Conservation (phyloP, 164 flowering plant genomes). For the Berberis vulgaris region DNA sequence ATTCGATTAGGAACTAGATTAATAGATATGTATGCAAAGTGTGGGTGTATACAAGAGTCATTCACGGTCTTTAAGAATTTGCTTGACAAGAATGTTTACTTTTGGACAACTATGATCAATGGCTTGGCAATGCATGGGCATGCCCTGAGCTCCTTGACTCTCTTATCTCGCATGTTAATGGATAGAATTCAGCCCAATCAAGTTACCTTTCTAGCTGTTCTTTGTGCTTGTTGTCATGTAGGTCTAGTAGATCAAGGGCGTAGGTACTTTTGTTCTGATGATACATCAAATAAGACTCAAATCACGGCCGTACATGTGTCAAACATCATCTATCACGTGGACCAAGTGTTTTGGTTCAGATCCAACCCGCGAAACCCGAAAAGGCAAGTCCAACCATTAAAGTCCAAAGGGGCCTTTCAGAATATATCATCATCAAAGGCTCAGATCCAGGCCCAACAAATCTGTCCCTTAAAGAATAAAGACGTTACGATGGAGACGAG, state of each 20-base stretch:
- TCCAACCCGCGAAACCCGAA: too few relatives aligned
- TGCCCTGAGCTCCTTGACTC: slow-evolving; percentile 15
- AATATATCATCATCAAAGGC: too few relatives aligned
- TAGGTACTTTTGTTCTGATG: slow-evolving; percentile 7
- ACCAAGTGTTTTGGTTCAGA: too few relatives aligned
- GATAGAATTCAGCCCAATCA: slow-evolving; percentile 24
- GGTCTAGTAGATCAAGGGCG: slow-evolving; percentile 28
- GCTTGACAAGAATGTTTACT: slow-evolving; percentile 22
- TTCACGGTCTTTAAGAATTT: slow-evolving; percentile 16
- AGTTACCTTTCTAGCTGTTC: slow-evolving; percentile 29
- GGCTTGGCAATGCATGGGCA: slow-evolving; percentile 34
- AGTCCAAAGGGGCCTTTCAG: too few relatives aligned
- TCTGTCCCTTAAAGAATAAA: too few relatives aligned
- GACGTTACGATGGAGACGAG: too few relatives aligned
- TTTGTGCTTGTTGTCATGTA: slow-evolving; percentile 33
- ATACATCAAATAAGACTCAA: too few relatives aligned
- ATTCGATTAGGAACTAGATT: slow-evolving; percentile 22
- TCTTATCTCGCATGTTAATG: slow-evolving; percentile 23
- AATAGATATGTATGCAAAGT: slow-evolving; percentile 48
- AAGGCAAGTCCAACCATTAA: too few relatives aligned
- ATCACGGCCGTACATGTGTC: too few relatives aligned
- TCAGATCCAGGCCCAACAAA: too few relatives aligned
- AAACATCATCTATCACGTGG: too few relatives aligned
- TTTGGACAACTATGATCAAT: slow-evolving; percentile 33
- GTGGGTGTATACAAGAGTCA: slow-evolving; percentile 37